phyloP scores from a whole-genome alignment of 352 stramenopile species.

The Globisporangium carolinianum region DNA sequence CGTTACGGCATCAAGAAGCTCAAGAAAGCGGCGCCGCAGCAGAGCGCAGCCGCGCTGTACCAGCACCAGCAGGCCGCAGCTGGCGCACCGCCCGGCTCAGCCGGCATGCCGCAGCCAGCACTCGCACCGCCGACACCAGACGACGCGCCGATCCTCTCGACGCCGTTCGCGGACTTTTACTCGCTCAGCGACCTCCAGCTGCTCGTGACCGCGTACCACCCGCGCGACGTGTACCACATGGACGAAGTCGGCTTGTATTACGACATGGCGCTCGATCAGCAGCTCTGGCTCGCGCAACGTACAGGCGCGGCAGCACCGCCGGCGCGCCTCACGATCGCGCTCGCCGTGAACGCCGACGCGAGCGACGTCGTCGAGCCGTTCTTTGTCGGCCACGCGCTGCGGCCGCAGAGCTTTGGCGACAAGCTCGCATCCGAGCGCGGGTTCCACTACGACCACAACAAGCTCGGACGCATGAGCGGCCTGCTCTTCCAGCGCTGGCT shows the following conservation, averaged over 20 bases:
- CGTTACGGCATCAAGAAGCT: conserved; percentile 23
- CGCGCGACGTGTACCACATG: conserved; percentile 16
- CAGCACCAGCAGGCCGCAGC: conserved; percentile 1
- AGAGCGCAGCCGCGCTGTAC: background rate
- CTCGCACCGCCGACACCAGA: background rate
- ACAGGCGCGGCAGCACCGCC: background rate
- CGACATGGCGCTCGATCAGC: conserved; percentile 8
- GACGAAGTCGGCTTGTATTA: conserved; percentile 20
- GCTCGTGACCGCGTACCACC: conserved; percentile 6
- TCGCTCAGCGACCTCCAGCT: conserved; percentile 4
- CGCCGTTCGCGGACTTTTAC: conserved; percentile 4
- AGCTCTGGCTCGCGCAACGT: conserved; percentile 1
- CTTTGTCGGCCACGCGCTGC: conserved; percentile 11
- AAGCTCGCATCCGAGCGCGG: conserved; percentile 12
- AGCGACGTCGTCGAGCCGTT: conserved; percentile 15
- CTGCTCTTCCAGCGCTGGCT: conserved; percentile 19
- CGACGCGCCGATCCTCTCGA: background rate
- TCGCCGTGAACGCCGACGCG: conserved; percentile 11
- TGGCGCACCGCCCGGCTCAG: background rate
- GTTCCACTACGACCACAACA: conserved; percentile 16
- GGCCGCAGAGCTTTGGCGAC: conserved; percentile 10
- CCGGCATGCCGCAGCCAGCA: background rate
- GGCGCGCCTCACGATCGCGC: conserved; percentile 10
- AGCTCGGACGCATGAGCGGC: conserved; percentile 13
- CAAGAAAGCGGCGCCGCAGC: background rate